Base-by-base conservation (phyloP, 1,284 basidiomycete genomes). In the Ustilago nuda region DNA sequence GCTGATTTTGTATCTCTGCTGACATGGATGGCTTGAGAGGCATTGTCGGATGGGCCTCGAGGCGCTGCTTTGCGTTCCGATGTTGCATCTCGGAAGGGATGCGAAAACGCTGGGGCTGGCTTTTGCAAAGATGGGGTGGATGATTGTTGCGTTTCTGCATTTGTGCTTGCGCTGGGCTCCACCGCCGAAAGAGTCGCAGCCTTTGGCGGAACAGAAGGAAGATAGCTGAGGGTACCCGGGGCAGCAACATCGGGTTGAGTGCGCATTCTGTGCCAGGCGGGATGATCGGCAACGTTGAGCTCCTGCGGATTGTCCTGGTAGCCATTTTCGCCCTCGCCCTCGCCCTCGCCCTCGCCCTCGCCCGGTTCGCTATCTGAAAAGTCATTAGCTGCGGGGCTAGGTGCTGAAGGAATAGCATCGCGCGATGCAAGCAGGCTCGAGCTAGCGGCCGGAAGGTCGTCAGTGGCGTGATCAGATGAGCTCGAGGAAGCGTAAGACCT, bases 141-240 rank as follows among this genome's bases (percentile, higher is more conserved):
- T n/a, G 37, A 4, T 4, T 56, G 48, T 11, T 58, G 37, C 5
- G 11, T 9, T n/a, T n/a, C 48, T n/a, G 61, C 12, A 19, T 50
- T 27, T 7, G 17, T 13, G 13, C 23, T 15, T 30, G 48, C 37
- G 27, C 27, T 27, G 13, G 48, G 30, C 11, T 35, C 60, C 13
- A 60, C 48, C 0, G 27, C 35, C 1, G 61, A 54, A 12, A 32
- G n/a, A 15, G 57, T 23, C 4, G 53, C 36, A 13, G 33, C 50
- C 8, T 56, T 64, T n/a, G 61, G 35, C 17, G 65, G 32, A 3
- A 75, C 60, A 8, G 72, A 66, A 3, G 75, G 75, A 8, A 77
- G 71, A 33, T 71, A 77, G 57, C 63, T 66, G 23, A 77, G 62
- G 4, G 58, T 61, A 9, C 71, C 75, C 13, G 75, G 75, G 12